Percentiles rank a stretch among this genome's conserved stretches.
These are phyloP conservation scores for Oehlia diaphana DNA, from an alignment of 192 early-diverging fungal genomes.

Conservation along the genomic window DNA sequence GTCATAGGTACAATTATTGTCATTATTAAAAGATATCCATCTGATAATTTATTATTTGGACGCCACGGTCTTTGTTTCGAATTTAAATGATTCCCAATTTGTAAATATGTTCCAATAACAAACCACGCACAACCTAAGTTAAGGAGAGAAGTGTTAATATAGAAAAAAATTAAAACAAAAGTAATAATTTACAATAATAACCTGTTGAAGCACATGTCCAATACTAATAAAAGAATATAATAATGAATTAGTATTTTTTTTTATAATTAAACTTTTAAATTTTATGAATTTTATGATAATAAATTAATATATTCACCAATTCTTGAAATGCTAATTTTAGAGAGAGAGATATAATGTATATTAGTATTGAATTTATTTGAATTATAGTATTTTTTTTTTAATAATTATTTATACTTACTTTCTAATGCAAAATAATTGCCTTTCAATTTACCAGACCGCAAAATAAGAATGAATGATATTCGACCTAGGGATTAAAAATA, in stretches of 20 bases:
- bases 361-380: no score
- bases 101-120: constrained; percentile 8
- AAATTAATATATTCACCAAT: not conserved
- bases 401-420: not conserved
- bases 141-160: not conserved
- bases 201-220: not conserved
- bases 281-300: not conserved
- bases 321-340: not conserved
- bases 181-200: not conserved
- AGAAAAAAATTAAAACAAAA: no score
- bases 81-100: constrained; percentile 15
- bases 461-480: not conserved
- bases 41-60: constrained; percentile 2
- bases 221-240: not conserved
- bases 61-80: constrained; percentile 1
- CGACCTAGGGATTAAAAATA: not conserved
- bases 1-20: not conserved
- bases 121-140: not conserved
- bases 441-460: not conserved
- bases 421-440: not conserved
- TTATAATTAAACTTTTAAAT: no score
- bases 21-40: constrained; percentile 3
- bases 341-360: no score
- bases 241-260: not conserved
- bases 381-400: not conserved